Percentiles rank a stretch among this genome's conserved stretches.
Evolutionary conservation across 2,329 filamentous ascomycete genomes (phyloP).

Genomic region (Clonostachys solani): DNA sequence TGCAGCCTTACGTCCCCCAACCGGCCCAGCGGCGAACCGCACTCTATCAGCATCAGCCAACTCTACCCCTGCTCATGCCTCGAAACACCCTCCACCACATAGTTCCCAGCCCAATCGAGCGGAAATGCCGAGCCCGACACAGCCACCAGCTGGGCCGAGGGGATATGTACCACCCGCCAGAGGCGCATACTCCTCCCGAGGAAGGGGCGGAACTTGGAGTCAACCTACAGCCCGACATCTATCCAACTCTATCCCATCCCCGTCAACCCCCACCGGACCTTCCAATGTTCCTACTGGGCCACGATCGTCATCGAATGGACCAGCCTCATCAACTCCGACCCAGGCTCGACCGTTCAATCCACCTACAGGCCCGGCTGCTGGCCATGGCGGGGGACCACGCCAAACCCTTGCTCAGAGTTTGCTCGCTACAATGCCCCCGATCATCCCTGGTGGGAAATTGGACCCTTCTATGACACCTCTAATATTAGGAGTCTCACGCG

Average conservation of each 20-base stretch:
- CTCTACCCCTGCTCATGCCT: slow-evolving; percentile 30
- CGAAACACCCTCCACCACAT: slow-evolving; percentile 28
- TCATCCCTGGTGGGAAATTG: slow-evolving; percentile 50
- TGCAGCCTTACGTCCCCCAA: slow-evolving; percentile 48
- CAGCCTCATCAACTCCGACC: slow-evolving; percentile 31
- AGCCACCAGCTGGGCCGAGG: slow-evolving; percentile 49
- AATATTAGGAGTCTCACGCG: slow-evolving; percentile 42
- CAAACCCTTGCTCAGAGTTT: slow-evolving; percentile 48
- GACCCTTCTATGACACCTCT: slow-evolving; percentile 40
- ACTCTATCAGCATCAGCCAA: slow-evolving; percentile 26
- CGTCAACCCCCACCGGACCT: slow-evolving; percentile 32
- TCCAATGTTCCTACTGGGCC: slow-evolving; percentile 44
- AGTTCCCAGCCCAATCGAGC: slow-evolving; percentile 25
- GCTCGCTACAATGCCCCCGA: slow-evolving; percentile 42
- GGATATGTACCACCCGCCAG: slow-evolving; percentile 43
- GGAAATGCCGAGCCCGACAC: slow-evolving; percentile 38
- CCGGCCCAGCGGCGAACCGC: slow-evolving; percentile 30
- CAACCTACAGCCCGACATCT: slow-evolving; percentile 24
- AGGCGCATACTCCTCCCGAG: slow-evolving; percentile 38
- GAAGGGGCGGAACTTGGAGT: slow-evolving; percentile 41
- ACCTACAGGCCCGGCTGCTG: slow-evolving; percentile 45
- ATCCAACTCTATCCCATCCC: slow-evolving; percentile 26
- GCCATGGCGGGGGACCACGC: slow-evolving; percentile 19
- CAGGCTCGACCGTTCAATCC: slow-evolving; percentile 49
- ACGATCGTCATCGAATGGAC: slow-evolving; percentile 24